Conservation (phyloP, 306 rosid species). For the Medicago truncatula region MtrunA17r5.0-ANR NC_053044.1:51230501-51231000, state of each 20-base stretch:
- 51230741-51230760: slow-evolving; percentile 87
- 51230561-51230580: slow-evolving; percentile 97
- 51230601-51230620: slow-evolving; percentile 99
- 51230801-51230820: neutral
- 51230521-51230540: slow-evolving; percentile 98
- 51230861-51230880: slow-evolving; percentile 28
- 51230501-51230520: slow-evolving; percentile 98
- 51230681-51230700: slow-evolving; percentile 87
- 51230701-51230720: slow-evolving; percentile 85
- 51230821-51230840: slow-evolving; percentile 17
- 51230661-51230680: slow-evolving; percentile 94
- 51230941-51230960: slow-evolving; percentile 43
- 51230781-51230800: slow-evolving; percentile 23
- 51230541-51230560: slow-evolving; percentile 98
- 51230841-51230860: slow-evolving; percentile 22
- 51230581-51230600: slow-evolving; percentile 92
- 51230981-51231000: slow-evolving; percentile 76
- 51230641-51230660: slow-evolving; percentile 89
- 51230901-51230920: neutral
- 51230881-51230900: neutral
- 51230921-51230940: neutral
- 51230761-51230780: slow-evolving; percentile 66
- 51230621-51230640: slow-evolving; percentile 90
- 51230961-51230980: slow-evolving; percentile 92
- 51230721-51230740: slow-evolving; percentile 97